Base-by-base conservation (phyloP, 805 yeast genomes). In the Schwanniomyces occidentalis region DNA sequence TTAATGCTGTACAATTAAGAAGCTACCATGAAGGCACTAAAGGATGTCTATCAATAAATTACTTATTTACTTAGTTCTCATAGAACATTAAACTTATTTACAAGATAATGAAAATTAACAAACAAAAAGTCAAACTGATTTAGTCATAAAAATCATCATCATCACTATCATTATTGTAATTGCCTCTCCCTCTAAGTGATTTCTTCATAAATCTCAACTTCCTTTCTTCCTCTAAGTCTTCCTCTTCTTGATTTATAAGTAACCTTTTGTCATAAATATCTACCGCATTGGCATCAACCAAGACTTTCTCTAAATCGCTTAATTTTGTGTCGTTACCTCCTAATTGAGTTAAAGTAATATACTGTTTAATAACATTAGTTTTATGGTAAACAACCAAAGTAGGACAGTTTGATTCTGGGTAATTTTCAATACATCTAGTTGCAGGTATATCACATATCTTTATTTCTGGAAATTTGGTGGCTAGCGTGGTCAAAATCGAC, bases 401-500 rank as follows among this genome's bases (percentile, higher is more conserved):
- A 2, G 99, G 99, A 49, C 95, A 85, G 65, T 87, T 90, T 20
- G 74, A 57, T 16, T 86, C 91, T 2, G 99, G 97, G 58, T 90
- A 93, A 53, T 82, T 81, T 52, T 91, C 98, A 45, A 90, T 84
- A 34, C 97, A 95, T 58, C 96, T 79, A 39, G 78, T 73, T 16
- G 86, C 96, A n/a, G 85, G 82, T 31, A 93, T 93, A 48, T 93
- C 96, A 27, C 88, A 91, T 54, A 93, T 85, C 60, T 93, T 93
- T 48, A 91, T 62, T 52, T 93, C 96, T 15, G 78, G 75, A 56
- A 78, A 91, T 50, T 78, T 82, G 2, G 62, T 53, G 0, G 98
- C 93, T 10, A 79, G 55, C 10, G 71, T 61, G 8, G 54, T 51
- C 45, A 85, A 69, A n/a, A 87, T 52, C 2, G 78, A 73, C 0